Percentiles rank a stretch among this genome's conserved stretches.
Evolutionary conservation across 2,329 filamentous ascomycete genomes (phyloP).

Genomic region (Alternaria sp.): DNA sequence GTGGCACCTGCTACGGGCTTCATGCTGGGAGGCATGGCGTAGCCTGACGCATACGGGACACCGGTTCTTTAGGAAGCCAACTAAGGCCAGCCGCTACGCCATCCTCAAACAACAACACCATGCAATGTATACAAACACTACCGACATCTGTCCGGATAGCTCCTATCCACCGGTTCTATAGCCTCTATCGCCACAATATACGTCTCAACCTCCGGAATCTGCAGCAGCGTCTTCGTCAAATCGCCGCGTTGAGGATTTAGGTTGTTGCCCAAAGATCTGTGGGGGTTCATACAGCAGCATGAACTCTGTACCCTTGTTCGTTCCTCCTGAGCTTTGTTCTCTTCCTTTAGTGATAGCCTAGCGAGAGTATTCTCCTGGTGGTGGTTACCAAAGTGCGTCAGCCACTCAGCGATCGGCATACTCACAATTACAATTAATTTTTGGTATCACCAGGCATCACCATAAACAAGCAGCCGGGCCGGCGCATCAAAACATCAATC

Average conservation of each 20-base stretch:
- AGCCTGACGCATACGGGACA: constrained; percentile 17
- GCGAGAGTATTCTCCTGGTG: neutral
- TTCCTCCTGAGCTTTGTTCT: neutral
- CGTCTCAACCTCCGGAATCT: constrained; percentile 3
- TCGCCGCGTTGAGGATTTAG: neutral
- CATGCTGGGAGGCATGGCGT: constrained; percentile 14
- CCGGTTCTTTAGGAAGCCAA: constrained; percentile 12
- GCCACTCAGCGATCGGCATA: neutral
- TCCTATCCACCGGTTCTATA: neutral
- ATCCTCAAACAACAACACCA: constrained; percentile 12
- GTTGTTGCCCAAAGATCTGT: neutral
- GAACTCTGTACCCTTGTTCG: neutral
- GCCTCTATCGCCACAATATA: neutral
- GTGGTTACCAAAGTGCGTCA: neutral
- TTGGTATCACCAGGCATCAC: neutral
- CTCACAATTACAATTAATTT: neutral
- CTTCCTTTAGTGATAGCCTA: neutral
- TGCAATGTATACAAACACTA: constrained; percentile 5
- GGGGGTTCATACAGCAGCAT: neutral
- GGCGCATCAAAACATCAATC: constrained; percentile 5
- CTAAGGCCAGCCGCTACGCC: constrained; percentile 11
- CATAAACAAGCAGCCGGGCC: constrained; percentile 3
- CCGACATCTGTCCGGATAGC: neutral
- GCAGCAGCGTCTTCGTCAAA: neutral
- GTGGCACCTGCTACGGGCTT: constrained; percentile 9